A percentile compares a stretch with the other conserved stretches of the same genome.
Evolutionary conservation across 2,329 filamentous ascomycete species (phyloP).

Genomic region (Fusarium nanum): DNA sequence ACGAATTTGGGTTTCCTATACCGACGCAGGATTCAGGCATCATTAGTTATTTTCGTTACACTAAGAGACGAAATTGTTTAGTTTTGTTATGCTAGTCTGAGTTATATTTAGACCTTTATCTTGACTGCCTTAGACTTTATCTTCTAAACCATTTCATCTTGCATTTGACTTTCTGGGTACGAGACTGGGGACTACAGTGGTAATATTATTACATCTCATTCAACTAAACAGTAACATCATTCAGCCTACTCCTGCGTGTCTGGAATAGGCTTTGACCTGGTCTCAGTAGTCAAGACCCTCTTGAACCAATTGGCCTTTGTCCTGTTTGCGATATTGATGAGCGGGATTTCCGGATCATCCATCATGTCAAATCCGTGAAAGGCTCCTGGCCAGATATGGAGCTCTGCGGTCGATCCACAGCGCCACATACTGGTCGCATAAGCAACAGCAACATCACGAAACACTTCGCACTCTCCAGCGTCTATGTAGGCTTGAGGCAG

Average conservation of each 20-base stretch:
- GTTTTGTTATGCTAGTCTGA: neutral
- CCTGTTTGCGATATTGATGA: slow-evolving; percentile 1
- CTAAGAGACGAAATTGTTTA: neutral
- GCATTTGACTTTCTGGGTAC: too few species aligned
- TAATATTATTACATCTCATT: neutral
- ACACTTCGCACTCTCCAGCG: slow-evolving; percentile 8
- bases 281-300: neutral
- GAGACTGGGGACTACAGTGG: neutral
- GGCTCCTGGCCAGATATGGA: slow-evolving; percentile 13
- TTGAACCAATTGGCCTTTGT: slow-evolving; percentile 4
- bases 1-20: neutral
- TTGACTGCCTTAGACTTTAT: too few species aligned
- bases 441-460: slow-evolving; percentile 1
- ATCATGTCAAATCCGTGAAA: slow-evolving; percentile 18
- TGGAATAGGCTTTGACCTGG: neutral
- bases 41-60: neutral
- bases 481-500: neutral
- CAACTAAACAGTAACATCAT: too few species aligned
- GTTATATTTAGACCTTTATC: too few species aligned
- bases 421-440: slow-evolving; percentile 5
- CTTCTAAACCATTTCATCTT: too few species aligned
- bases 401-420: slow-evolving; percentile 2
- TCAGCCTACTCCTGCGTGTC: neutral
- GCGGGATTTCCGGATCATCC: neutral
- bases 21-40: neutral